A percentile compares a stretch with the other conserved stretches of the same genome.
These are phyloP conservation scores for Epichloe sibirici DNA, from an alignment of 2,329 filamentous ascomycete species.

Conservation along the genomic window DNA sequence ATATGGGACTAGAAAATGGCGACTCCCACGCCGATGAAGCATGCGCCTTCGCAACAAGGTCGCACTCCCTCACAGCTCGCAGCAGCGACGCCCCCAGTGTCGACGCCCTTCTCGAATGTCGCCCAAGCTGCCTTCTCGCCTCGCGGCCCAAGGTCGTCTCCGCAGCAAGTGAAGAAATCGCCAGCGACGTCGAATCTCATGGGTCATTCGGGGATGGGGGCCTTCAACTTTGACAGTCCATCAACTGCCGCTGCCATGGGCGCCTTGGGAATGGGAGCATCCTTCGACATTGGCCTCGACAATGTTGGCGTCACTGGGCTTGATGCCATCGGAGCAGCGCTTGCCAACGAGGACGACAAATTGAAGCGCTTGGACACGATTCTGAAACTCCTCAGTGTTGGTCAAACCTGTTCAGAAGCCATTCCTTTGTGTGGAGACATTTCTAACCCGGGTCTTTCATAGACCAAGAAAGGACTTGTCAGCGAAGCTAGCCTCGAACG, in stretches of 20 bases:
- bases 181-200: slow-evolving; percentile 41
- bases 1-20: slow-evolving; percentile 24
- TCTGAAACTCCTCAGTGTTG: slow-evolving; percentile 36
- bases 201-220: slow-evolving; percentile 30
- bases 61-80: slow-evolving; percentile 38
- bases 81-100: slow-evolving; percentile 51
- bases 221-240: slow-evolving; percentile 52
- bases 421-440: neutral
- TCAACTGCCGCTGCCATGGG: slow-evolving; percentile 50
- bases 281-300: slow-evolving; percentile 41
- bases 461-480: slow-evolving; percentile 47
- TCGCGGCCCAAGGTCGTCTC: slow-evolving; percentile 44
- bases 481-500: slow-evolving; percentile 66
- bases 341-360: slow-evolving; percentile 41
- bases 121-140: slow-evolving; percentile 48
- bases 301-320: slow-evolving; percentile 37
- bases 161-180: slow-evolving; percentile 52
- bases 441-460: neutral
- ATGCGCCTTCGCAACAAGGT: slow-evolving; percentile 28
- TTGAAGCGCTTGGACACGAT: slow-evolving; percentile 41
- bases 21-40: slow-evolving; percentile 39
- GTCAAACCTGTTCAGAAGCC: slow-evolving; percentile 8
- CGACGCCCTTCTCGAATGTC: slow-evolving; percentile 51
- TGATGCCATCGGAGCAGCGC: slow-evolving; percentile 23
- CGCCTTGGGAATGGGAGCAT: slow-evolving; percentile 35